A percentile compares a stretch with the other conserved stretches of the same genome.
These are phyloP conservation scores for Iberis pinnata DNA, from an alignment of 345 rosid genomes.

Conservation along the genomic window DNA sequence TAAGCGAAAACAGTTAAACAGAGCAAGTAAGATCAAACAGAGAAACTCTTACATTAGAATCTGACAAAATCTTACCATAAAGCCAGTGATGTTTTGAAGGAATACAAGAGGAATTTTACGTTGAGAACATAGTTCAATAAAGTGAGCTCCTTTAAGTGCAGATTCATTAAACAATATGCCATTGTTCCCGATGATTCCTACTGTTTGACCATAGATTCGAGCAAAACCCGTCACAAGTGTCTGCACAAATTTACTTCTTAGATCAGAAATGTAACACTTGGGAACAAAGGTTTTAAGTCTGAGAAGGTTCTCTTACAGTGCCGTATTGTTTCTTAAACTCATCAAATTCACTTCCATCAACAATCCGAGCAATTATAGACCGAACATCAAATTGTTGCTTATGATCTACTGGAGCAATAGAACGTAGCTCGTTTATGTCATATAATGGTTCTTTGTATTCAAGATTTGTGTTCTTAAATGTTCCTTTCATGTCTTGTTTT, in stretches of 20 bases:
- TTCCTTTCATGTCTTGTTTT: conserved; percentile 33
- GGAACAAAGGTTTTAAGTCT: not conserved
- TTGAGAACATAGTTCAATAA: conserved; percentile 80
- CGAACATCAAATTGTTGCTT: conserved; percentile 87
- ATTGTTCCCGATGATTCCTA: conserved; percentile 88
- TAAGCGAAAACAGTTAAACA: conserved; percentile 3
- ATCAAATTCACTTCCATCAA: conserved; percentile 92
- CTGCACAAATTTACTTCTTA: conserved; percentile 38
- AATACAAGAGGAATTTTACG: conserved; percentile 84
- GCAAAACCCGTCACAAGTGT: conserved; percentile 93
- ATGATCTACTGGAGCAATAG: conserved; percentile 88
- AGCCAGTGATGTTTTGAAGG: conserved; percentile 94
- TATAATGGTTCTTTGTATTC: conserved; percentile 66
- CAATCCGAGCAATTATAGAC: conserved; percentile 82
- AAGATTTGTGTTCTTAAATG: conserved; percentile 31
- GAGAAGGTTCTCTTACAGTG: conserved; percentile 52
- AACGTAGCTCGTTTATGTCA: conserved; percentile 71
- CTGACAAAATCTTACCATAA: conserved; percentile 53
- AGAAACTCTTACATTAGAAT: not conserved
- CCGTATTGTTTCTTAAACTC: conserved; percentile 97
- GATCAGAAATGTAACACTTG: not conserved
- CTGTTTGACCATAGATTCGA: conserved; percentile 69
- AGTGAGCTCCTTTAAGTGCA: conserved; percentile 94
- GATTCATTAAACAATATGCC: conserved; percentile 89
- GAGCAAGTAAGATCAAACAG: not conserved